Evolutionary conservation across 345 rosid species (phyloP), one percentile per base, ranked within the genome.

Genomic region (Limnanthes douglasii): DNA sequence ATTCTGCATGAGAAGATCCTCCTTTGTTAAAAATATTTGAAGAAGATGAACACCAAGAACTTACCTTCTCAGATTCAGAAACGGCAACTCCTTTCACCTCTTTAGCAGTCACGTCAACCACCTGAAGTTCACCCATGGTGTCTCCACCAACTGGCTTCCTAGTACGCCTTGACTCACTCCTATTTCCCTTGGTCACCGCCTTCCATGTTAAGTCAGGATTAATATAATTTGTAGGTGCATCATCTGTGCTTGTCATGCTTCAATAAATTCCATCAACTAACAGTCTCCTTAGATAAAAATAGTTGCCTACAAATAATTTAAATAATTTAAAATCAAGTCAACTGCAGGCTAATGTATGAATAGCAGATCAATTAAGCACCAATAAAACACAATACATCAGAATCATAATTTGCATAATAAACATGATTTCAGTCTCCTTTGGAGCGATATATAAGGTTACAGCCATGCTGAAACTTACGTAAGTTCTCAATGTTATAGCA

Each of bases 11-110:
- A 38, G 7, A 8, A 6, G 21, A 18, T 0, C 11, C 31, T n/a
- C n/a, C n/a, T n/a, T n/a, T n/a, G n/a, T n/a, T n/a, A n/a, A n/a
- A n/a, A n/a, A n/a, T n/a, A n/a, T n/a, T n/a, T n/a, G n/a, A n/a
- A n/a, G 15, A 40, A 28, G 18, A 29, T 19, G 28, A 41, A 49
- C 36, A 37, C 31, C 51, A n/a, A n/a, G n/a, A n/a, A n/a, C n/a
- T n/a, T n/a, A 69, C 83, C 78, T 75, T 70, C 44, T 65, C 70
- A 26, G 65, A 58, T 26, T 64, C 68, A 3, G 73, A 68, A 22
- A 56, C 66, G 4, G 55, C 23, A 9, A 14, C 24, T 4, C 49
- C 48, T 43, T 39, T 53, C 0, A 13, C 38, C 18, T 40, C 30
- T 39, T 18, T 21, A 15, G 37, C 20, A 34, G 41, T 63, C 32